phyloP scores from a whole-genome alignment of 83 land plant genomes.

The Isoetes engelmannii region DNA sequence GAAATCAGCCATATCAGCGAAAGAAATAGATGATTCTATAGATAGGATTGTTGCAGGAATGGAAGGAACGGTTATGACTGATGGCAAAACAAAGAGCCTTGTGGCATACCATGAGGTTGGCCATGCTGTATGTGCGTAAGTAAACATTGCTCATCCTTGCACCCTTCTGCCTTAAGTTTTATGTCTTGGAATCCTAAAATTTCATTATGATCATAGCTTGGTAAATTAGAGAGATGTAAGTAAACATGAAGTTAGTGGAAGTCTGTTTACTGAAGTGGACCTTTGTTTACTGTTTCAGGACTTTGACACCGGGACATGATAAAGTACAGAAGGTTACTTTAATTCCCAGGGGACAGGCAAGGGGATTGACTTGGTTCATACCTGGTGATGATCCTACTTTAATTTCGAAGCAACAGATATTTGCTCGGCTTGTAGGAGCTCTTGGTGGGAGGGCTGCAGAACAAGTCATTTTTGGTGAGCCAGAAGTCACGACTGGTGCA shows the following conservation, averaged over 20 bases:
- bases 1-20: conserved; percentile 75
- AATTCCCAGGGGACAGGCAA: conserved; percentile 90
- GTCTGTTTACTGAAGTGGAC: too few relatives aligned
- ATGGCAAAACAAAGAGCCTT: conserved; percentile 93
- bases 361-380: conserved; percentile 97
- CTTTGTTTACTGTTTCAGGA: conserved; percentile 32
- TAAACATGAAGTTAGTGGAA: too few relatives aligned
- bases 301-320: conserved; percentile 96
- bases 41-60: conserved; percentile 99
- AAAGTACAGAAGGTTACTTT: conserved; percentile 92
- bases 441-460: conserved; percentile 98
- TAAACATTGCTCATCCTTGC: background rate
- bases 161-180: too few relatives aligned
- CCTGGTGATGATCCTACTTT: conserved; percentile 91
- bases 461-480: conserved; percentile 84
- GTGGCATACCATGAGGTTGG: conserved; percentile 99
- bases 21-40: conserved; percentile 95
- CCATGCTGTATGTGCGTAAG: conserved; percentile 97
- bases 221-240: too few relatives aligned
- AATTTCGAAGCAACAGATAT: conserved; percentile 91
- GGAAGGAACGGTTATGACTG: conserved; percentile 99
- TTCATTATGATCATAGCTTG: too few relatives aligned
- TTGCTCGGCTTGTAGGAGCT: conserved; percentile 94
- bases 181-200: too few relatives aligned
- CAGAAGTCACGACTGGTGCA: conserved; percentile 97